Evolutionary conservation across 73 alveolate genomes (phyloP).

Genomic region (Tetrahymena thermophila): DNA sequence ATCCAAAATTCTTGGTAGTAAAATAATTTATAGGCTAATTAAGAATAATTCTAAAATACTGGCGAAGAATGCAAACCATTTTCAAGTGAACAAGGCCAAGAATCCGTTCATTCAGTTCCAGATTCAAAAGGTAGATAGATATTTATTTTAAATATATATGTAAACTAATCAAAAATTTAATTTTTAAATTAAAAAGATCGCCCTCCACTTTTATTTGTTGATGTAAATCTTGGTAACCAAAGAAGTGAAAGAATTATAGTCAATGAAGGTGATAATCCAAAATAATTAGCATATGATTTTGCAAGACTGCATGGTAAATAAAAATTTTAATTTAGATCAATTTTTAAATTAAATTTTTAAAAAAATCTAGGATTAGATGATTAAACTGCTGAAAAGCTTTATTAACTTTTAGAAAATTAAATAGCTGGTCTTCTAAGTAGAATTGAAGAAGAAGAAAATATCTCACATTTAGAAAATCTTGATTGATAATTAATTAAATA

Average conservation of each 20-base stretch:
- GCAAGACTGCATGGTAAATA: conserved; percentile 60
- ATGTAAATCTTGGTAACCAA: conserved; percentile 85
- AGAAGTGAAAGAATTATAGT: conserved; percentile 77
- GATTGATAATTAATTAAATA: neutral
- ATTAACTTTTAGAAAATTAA: conserved; percentile 38
- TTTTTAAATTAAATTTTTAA: neutral
- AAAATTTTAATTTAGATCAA: neutral
- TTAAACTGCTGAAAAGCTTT: conserved; percentile 38
- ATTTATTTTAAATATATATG: neutral
- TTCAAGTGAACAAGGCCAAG: neutral
- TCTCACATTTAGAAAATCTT: neutral
- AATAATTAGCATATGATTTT: conserved; percentile 72
- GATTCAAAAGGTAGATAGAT: neutral
- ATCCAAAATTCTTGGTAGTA: neutral
- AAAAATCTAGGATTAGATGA: conserved; percentile 19
- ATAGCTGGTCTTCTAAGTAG: conserved; percentile 53
- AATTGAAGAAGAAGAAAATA: conserved; percentile 45
- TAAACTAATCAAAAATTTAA: neutral
- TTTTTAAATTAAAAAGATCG: neutral
- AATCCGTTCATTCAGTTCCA: neutral
- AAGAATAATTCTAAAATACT: neutral
- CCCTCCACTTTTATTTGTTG: conserved; percentile 71
- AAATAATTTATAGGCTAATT: neutral
- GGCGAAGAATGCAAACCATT: neutral
- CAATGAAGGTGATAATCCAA: conserved; percentile 87